A percentile compares a stretch with the other conserved stretches of the same genome.
phyloP scores from a whole-genome alignment of 148 eudicot species.

The Vaccinium myrtillus region DNA sequence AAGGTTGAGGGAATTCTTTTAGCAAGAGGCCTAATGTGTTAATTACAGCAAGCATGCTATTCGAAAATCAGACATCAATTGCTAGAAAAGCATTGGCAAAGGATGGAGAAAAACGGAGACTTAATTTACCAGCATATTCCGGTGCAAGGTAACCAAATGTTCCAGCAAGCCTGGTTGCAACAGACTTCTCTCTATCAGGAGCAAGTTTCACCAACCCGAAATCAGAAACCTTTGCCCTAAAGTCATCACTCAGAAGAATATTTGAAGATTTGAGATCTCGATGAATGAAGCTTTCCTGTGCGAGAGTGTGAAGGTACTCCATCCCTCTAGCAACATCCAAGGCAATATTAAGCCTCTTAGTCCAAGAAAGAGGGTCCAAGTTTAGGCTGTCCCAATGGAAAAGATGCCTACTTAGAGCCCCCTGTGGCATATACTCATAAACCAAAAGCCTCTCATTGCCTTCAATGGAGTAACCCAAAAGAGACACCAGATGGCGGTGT shows the following conservation, averaged over 20 bases:
- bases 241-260: constrained; percentile 65
- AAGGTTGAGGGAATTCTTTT: neutral
- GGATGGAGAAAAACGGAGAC: neutral
- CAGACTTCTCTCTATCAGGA: constrained; percentile 60
- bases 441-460: constrained; percentile 71
- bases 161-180: constrained; percentile 75
- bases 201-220: constrained; percentile 85
- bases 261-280: constrained; percentile 77
- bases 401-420: constrained; percentile 66
- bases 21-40: neutral
- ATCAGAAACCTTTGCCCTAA: constrained; percentile 71
- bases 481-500: constrained; percentile 70
- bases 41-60: neutral
- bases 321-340: constrained; percentile 78
- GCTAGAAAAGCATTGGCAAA: neutral
- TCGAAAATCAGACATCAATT: neutral
- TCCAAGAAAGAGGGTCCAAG: constrained; percentile 65
- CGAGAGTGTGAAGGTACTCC: constrained; percentile 72
- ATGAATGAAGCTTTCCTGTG: constrained; percentile 72
- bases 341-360: constrained; percentile 56
- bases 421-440: constrained; percentile 71
- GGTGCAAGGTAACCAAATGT: constrained; percentile 89
- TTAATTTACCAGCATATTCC: constrained; percentile 70
- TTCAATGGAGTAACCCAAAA: constrained; percentile 58
- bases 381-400: constrained; percentile 54